Evolutionary conservation across 352 stramenopile genomes (phyloP).

Genomic region (Globisporangium polare): DNA sequence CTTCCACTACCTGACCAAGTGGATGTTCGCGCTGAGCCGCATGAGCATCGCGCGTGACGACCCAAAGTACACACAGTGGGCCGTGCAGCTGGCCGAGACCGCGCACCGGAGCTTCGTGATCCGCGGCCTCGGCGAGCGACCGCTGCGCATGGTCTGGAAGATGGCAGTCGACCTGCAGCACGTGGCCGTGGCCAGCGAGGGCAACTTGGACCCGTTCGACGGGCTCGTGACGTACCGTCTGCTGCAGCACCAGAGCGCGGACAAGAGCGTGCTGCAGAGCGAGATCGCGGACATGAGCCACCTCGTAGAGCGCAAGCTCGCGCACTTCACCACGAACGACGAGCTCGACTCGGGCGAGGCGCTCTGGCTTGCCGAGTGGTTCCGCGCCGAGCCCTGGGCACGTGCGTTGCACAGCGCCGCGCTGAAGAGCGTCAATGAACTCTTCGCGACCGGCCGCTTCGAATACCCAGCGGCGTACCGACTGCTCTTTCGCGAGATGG

Average conservation of each 20-base stretch:
- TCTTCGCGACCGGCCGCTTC: slow-evolving; percentile 18
- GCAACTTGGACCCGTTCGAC: slow-evolving; percentile 30
- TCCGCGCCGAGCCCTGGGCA: slow-evolving; percentile 19
- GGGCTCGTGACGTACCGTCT: slow-evolving; percentile 24
- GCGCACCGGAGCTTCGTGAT: slow-evolving; percentile 25
- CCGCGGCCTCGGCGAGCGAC: slow-evolving; percentile 9
- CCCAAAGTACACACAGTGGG: slow-evolving; percentile 21
- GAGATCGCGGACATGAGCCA: slow-evolving; percentile 26
- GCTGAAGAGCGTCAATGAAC: slow-evolving; percentile 19
- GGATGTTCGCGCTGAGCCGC: slow-evolving; percentile 33
- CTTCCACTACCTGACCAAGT: slow-evolving; percentile 39
- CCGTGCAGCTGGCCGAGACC: slow-evolving; percentile 17
- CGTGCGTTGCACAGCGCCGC: slow-evolving; percentile 11
- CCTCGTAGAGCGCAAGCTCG: slow-evolving; percentile 22
- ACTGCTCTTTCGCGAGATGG: slow-evolving; percentile 36
- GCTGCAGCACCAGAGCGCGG: slow-evolving; percentile 18
- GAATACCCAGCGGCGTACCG: slow-evolving; percentile 14
- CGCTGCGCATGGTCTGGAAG: slow-evolving; percentile 35
- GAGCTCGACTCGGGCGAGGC: slow-evolving; percentile 28
- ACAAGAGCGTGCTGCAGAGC: slow-evolving; percentile 10
- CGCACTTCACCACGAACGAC: slow-evolving; percentile 21
- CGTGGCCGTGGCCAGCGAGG: slow-evolving; percentile 25
- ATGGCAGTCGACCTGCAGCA: slow-evolving; percentile 27
- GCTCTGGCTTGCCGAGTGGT: slow-evolving; percentile 29
- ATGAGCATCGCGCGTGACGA: slow-evolving; percentile 19